Evolutionary conservation across 2,329 filamentous ascomycete species (phyloP).

Genomic region (Chaetomiaceae sp.): DNA sequence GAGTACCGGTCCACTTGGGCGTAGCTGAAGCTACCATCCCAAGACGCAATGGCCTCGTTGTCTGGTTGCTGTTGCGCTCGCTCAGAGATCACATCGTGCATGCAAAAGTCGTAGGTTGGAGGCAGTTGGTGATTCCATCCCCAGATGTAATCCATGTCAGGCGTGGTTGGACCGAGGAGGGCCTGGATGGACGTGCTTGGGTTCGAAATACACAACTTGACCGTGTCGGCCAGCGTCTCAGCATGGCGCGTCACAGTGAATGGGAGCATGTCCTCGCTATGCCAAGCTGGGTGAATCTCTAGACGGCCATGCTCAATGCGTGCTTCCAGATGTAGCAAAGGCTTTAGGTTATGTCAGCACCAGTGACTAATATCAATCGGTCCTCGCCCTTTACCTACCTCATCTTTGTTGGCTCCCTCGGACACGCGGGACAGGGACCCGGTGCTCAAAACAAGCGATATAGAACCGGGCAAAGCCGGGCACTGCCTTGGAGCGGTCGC

Average conservation of each 20-base stretch:
- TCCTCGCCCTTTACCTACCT: constrained; percentile 21
- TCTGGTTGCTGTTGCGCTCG: constrained; percentile 36
- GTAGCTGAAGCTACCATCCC: constrained; percentile 48
- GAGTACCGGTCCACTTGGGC: constrained; percentile 41
- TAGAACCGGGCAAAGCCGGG: background rate
- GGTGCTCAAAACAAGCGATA: constrained; percentile 22
- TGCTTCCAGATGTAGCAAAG: constrained; percentile 32
- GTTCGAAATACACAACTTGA: constrained; percentile 34
- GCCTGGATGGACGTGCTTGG: constrained; percentile 31
- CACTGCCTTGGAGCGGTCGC: background rate
- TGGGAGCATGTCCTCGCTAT: constrained; percentile 36
- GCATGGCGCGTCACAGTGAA: constrained; percentile 42
- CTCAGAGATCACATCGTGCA: constrained; percentile 45
- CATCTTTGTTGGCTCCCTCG: constrained; percentile 21
- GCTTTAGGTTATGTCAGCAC: constrained; percentile 23
- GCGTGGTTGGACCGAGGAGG: constrained; percentile 32
- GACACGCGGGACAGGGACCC: constrained; percentile 9
- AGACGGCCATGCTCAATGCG: constrained; percentile 29
- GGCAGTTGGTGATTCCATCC: constrained; percentile 31
- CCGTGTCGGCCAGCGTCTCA: constrained; percentile 39
- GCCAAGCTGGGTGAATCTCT: constrained; percentile 39
- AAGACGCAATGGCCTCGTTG: constrained; percentile 38
- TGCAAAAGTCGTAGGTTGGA: constrained; percentile 36
- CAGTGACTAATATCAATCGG: background rate
- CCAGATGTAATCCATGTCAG: constrained; percentile 45